Base-by-base conservation (phyloP, 306 rosid genomes). In the Lathyrus oleraceus region DNA sequence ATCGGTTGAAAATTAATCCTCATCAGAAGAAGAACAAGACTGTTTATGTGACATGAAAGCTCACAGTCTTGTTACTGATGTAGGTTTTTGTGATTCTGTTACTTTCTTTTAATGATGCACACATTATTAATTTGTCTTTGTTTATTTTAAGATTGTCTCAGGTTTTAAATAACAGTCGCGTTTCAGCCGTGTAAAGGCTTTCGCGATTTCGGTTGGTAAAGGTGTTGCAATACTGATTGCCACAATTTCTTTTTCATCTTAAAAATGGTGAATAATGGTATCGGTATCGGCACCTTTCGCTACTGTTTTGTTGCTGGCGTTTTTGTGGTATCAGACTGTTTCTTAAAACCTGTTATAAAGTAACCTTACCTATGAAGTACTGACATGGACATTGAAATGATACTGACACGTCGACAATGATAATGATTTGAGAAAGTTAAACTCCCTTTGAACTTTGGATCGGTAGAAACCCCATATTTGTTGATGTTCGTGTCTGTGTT, bases 41-140 rank as follows among this genome's bases (percentile, higher is more conserved):
- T 17, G 28, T 65, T 58, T 35, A 4, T 23, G 20, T 17, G 67
- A 70, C 45, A 63, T 70, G 77, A 77, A 20, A n/a, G 62, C 38
- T 12, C 49, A 12, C 17, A 52, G 19, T 39, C 36, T 52, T 76
- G 49, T 28, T 42, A 8, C 61, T 3, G 19, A 70, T 53, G 81
- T 77, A 35, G 67, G 68, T 64, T 63, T 42, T 56, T 71, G 25
- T 44, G 61, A 70, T 45, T 68, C 27, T 20, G 2, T 11, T 11
- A 4, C 7, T 19, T 53, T 53, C n/a, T 10, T 53, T 15, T 4
- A 20, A 21, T 53, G 60, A 8, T 53, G 35, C 32, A 10, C 5
- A 11, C 3, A 2, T 8, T 53, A 14, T 53, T 28, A 7, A 25
- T 13, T 12, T 56, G 60, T 5, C 9, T 21, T 21, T 53, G 32